Evolutionary conservation across 2,329 filamentous ascomycete species (phyloP), one percentile per base, ranked within the genome.

Genomic region (Phialocephala subalpina): DNA sequence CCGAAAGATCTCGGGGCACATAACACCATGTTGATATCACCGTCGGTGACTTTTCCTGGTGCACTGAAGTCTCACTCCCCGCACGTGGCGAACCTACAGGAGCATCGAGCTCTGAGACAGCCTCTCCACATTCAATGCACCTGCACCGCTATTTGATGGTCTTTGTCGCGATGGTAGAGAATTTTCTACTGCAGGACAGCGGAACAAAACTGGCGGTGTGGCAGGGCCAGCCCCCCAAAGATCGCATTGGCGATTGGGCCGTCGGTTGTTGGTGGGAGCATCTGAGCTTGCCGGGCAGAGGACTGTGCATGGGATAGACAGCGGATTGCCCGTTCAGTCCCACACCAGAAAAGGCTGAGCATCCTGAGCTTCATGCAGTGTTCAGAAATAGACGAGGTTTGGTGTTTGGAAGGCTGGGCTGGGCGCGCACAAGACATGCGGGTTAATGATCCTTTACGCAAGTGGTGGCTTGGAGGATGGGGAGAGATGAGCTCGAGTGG

Each of bases 191-290:
- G 56, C 53, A 63, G 25, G 53, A 57, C 14, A 18, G 35, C n/a
- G 33, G 60, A 40, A 11, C 36, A 42, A 63, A 58, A 53, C 20
- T 58, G 61, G 61, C 61, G 61, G 61, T 63, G 61, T 52, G 47
- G 22, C 49, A 52, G 27, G 40, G 61, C 57, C 38, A 63, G 25
- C 25, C 40, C 14, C 36, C 29, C 35, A 62, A 56, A 16, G 40
- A 57, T 45, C 22, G 27, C 40, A 16, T 20, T 18, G n/a, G n/a
- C 38, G 61, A 58, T 52, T 58, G 61, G 45, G 11, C 5, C 8
- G 16, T 58, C n/a, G 60, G 25, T 20, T 9, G 29, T 4, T 60
- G 58, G 11, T 22, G n/a, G 40, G 40, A 52, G 22, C 40, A 60
- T 14, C 36, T 20, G 14, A 35, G 58, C 38, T 60, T 60, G 47